These are phyloP conservation scores for Botrytis paeoniae DNA, from an alignment of 2,329 filamentous ascomycete genomes.

Conservation along the genomic window DNA sequence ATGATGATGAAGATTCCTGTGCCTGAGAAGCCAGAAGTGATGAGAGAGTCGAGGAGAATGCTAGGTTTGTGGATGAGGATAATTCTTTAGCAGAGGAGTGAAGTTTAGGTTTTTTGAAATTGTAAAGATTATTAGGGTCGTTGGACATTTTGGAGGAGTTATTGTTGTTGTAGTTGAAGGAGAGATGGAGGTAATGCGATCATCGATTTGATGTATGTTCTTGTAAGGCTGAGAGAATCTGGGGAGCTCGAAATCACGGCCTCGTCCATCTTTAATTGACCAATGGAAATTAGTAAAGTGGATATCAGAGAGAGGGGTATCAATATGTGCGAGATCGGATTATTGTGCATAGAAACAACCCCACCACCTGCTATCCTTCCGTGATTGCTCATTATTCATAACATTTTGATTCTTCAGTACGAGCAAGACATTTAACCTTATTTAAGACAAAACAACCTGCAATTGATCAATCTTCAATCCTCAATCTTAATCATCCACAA, in stretches of 20 bases:
- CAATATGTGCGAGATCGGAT: slow-evolving; percentile 19
- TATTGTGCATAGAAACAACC: slow-evolving; percentile 13
- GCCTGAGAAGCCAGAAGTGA: slow-evolving; percentile 68
- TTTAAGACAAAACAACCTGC: not conserved
- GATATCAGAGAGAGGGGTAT: not conserved
- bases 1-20: slow-evolving; percentile 31
- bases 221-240: slow-evolving; percentile 6
- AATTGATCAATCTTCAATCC: not conserved
- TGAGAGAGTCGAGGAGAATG: slow-evolving; percentile 85
- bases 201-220: not conserved
- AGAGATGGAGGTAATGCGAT: not conserved
- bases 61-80: slow-evolving; percentile 68
- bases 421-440: not conserved
- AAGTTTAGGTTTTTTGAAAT: slow-evolving; percentile 63
- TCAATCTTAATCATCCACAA: not conserved
- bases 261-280: not conserved
- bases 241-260: not conserved
- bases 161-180: not conserved
- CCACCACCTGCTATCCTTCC: slow-evolving; percentile 1
- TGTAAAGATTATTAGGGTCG: slow-evolving; percentile 63
- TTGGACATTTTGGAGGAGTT: slow-evolving; percentile 13
- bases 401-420: slow-evolving; percentile 2
- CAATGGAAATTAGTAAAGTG: not conserved
- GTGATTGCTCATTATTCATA: not conserved
- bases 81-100: slow-evolving; percentile 58